Base-by-base conservation (phyloP, 306 rosid species). In the Inga laurina region DNA sequence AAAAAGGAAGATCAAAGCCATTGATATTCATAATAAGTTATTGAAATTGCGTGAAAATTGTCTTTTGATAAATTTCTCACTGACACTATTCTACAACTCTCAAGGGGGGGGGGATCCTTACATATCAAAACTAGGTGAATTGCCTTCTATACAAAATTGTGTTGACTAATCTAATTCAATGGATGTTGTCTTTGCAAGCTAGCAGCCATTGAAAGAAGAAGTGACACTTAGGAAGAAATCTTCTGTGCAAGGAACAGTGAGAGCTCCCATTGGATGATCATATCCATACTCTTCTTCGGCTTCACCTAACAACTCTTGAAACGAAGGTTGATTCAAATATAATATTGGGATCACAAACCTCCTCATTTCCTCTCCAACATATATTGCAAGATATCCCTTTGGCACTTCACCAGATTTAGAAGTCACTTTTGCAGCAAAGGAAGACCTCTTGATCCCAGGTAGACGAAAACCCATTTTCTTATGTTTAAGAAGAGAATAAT, bases 361-460 rank as follows among this genome's bases (percentile, higher is more conserved):
- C 62, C 8, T 56, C 27, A 19, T 18, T 56, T 56, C 10, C 62
- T 56, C 62, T 56, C 62, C 62, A 0, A 56, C 62, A 56, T 56
- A 56, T 21, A 56, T 10, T 7, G 62, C 62, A 18, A 56, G 62
- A 18, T 56, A 7, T 4, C 62, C 62, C 62, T 56, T 56, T 56
- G 62, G 27, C 62, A 48, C 54, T 13, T 45, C 48, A 45, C 10
- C 48, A 45, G 3, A 45, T 45, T 45, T 45, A 45, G 56, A 51
- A 49, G 81, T 13, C n/a, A 51, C 51, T 41, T 51, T 34, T 82
- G 82, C 45, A 51, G 24, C 24, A 56, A 74, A 85, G 35, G 85
- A 71, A 71, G 88, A 74, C 30, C 79, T 49, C 65, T 65, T 78
- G 21, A 81, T 78, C 67, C 78, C 79, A 27, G 85, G 84, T 49